Evolutionary conservation across 73 alveolate genomes (phyloP).

Genomic region (Symbiodinium natans): DNA sequence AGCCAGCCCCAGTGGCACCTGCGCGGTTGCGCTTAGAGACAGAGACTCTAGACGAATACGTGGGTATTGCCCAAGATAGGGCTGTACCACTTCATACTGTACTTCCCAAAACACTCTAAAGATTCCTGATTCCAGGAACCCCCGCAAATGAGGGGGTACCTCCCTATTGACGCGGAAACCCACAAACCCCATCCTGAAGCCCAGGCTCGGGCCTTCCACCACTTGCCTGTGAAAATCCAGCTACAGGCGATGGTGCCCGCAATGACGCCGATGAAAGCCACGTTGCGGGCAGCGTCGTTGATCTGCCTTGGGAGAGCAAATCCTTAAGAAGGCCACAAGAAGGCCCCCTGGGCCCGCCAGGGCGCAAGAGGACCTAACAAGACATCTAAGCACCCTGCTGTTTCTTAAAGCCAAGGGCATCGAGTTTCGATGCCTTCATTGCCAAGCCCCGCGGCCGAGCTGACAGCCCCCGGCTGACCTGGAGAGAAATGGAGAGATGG

Average conservation of each 20-base stretch:
- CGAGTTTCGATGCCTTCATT: conserved; percentile 8
- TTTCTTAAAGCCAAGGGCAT: conserved; percentile 24
- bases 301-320: conserved; percentile 8
- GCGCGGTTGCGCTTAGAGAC: not conserved
- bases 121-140: too few species aligned
- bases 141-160: too few species aligned
- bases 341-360: not conserved
- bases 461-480: not conserved
- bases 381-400: not conserved
- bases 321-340: not conserved
- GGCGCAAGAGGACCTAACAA: too few species aligned
- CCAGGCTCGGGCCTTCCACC: conserved; percentile 64
- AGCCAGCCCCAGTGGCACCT: conserved; percentile 87
- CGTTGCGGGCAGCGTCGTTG: conserved; percentile 79
- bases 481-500: not conserved
- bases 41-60: not conserved
- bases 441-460: not conserved
- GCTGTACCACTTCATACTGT: too few species aligned
- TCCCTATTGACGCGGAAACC: too few species aligned
- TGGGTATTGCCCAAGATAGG: not conserved
- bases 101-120: too few species aligned
- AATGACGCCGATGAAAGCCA: conserved; percentile 70
- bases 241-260: conserved; percentile 85
- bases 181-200: too few species aligned
- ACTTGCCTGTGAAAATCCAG: conserved; percentile 73